Percentiles rank a stretch among this genome's conserved stretches.
phyloP scores from a whole-genome alignment of 2,329 filamentous ascomycete species.

The Calycina herbarum region DNA sequence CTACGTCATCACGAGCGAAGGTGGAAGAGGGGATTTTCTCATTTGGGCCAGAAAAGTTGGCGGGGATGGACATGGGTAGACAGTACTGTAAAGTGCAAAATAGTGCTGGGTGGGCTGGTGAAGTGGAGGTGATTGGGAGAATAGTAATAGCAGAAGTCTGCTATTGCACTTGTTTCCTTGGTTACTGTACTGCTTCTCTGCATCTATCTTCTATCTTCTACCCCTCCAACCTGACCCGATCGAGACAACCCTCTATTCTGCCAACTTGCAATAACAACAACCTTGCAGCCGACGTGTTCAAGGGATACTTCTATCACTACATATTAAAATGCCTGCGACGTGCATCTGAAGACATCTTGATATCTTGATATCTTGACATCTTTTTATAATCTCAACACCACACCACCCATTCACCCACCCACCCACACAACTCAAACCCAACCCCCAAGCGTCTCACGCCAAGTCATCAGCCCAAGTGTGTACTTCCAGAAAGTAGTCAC shows the following conservation, averaged over 20 bases:
- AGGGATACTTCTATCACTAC: background rate
- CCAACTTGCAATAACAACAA: background rate
- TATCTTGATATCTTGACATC: background rate
- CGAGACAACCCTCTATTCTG: background rate
- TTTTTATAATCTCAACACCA: background rate
- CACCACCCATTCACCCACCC: background rate
- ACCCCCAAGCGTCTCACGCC: background rate
- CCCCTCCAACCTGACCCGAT: background rate
- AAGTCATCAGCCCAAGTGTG: background rate
- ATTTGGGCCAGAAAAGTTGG: background rate
- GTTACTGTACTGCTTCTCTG: background rate
- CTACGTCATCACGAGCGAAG: background rate
- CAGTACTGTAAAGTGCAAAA: background rate
- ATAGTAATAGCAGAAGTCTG: background rate
- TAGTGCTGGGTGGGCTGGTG: too few species aligned
- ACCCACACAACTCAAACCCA: background rate
- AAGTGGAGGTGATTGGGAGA: conserved; percentile 1
- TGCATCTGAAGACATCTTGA: background rate
- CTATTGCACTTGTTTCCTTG: background rate
- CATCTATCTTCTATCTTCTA: background rate
- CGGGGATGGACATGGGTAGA: background rate
- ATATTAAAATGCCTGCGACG: background rate
- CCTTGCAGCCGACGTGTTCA: background rate
- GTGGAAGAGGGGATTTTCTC: background rate
- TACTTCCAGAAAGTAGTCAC: background rate